These are phyloP conservation scores for Kodamaea leandrae DNA, from an alignment of 805 yeast species.

Conservation along the genomic window DNA sequence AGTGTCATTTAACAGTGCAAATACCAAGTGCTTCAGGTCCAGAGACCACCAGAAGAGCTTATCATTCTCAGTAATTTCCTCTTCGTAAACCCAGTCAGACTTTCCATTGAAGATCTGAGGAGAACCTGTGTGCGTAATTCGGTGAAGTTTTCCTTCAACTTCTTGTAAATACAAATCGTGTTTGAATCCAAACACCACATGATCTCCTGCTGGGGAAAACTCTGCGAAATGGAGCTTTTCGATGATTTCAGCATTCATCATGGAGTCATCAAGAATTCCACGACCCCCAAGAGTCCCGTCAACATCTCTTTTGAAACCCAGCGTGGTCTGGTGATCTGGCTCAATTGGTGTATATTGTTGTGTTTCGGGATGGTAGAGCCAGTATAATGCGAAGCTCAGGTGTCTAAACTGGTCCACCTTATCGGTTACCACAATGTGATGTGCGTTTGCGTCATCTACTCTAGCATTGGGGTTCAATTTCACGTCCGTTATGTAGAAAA, in stretches of 20 bases:
- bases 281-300: too few species aligned
- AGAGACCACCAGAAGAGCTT: slow-evolving; percentile 88
- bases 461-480: slow-evolving; percentile 39
- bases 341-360: slow-evolving; percentile 32
- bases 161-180: slow-evolving; percentile 67
- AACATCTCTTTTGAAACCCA: not conserved
- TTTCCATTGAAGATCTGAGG: slow-evolving; percentile 75
- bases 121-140: slow-evolving; percentile 70
- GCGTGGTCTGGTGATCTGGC: slow-evolving; percentile 1
- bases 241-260: slow-evolving; percentile 14
- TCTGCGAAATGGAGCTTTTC: slow-evolving; percentile 42
- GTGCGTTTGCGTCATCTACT: slow-evolving; percentile 39
- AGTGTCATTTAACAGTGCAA: slow-evolving; percentile 69
- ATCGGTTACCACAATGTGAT: slow-evolving; percentile 58
- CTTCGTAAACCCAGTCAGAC: slow-evolving; percentile 95
- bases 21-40: slow-evolving; percentile 60
- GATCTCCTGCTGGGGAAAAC: slow-evolving; percentile 73
- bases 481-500: slow-evolving; percentile 30
- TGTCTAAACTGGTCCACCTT: slow-evolving; percentile 42
- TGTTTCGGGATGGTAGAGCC: slow-evolving; percentile 32
- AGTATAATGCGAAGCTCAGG: slow-evolving; percentile 35
- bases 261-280: too few species aligned
- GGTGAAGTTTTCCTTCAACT: slow-evolving; percentile 27
- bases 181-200: slow-evolving; percentile 63
- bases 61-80: slow-evolving; percentile 74